Evolutionary conservation across 1,284 basidiomycete species (phyloP).

Genomic region (Schizophyllum amplum): DNA sequence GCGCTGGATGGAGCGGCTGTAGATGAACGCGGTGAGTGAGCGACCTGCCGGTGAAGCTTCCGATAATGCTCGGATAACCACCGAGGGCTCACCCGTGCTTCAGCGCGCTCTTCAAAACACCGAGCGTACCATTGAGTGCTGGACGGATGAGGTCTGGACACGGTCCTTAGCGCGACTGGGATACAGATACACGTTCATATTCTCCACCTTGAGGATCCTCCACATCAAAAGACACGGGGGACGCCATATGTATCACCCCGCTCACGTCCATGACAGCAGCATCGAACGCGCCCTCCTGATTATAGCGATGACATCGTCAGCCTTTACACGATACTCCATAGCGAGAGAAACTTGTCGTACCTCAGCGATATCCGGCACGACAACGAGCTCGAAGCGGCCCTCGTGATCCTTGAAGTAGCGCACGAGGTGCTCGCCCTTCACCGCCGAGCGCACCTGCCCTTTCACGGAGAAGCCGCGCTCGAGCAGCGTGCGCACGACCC

Average conservation of each 20-base stretch:
- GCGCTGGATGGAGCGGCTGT: slow-evolving; percentile 38
- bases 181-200: background rate
- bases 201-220: slow-evolving; percentile 21
- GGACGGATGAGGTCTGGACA: slow-evolving; percentile 46
- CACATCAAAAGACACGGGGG: slow-evolving; percentile 32
- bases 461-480: slow-evolving; percentile 33
- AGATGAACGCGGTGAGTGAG: background rate
- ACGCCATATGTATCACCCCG: slow-evolving; percentile 52
- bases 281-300: slow-evolving; percentile 55
- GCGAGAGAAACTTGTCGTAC: slow-evolving; percentile 14
- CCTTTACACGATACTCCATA: background rate
- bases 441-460: slow-evolving; percentile 37
- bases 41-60: background rate
- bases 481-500: slow-evolving; percentile 26
- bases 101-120: slow-evolving; percentile 45
- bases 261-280: slow-evolving; percentile 61
- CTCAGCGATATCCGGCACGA: slow-evolving; percentile 39
- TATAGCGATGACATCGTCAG: background rate
- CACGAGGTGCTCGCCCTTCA: slow-evolving; percentile 35
- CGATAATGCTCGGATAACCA: background rate
- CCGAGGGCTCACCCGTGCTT: slow-evolving; percentile 36
- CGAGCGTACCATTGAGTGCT: slow-evolving; percentile 54
- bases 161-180: background rate
- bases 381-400: slow-evolving; percentile 30
- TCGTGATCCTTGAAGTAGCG: slow-evolving; percentile 33